Percentiles rank a stretch among this genome's conserved stretches.
These are phyloP conservation scores for Pseudomicrostroma phylloplanum DNA, from an alignment of 1,284 basidiomycete species.

Conservation along the genomic window DNA sequence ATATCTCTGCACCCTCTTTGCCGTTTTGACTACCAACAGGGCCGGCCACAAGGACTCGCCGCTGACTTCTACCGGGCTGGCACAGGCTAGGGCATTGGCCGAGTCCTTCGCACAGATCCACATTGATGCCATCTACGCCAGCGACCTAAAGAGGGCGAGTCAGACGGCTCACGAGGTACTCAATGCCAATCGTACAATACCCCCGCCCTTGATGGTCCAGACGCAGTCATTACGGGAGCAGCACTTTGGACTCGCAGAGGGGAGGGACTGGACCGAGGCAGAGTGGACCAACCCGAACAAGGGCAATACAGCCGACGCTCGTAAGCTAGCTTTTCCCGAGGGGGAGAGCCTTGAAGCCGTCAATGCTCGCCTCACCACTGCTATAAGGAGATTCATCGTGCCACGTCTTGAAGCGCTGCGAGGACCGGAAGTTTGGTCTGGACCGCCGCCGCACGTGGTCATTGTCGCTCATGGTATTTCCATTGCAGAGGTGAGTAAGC, in stretches of 20 bases:
- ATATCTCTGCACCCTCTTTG: too few relatives aligned
- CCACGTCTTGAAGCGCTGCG: constrained; percentile 56
- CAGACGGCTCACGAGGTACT: constrained; percentile 65
- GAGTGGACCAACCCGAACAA: constrained; percentile 20
- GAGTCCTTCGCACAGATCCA: constrained; percentile 59
- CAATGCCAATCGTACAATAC: constrained; percentile 54
- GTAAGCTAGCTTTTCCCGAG: constrained; percentile 62
- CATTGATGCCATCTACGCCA: constrained; percentile 69
- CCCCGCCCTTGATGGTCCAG: constrained; percentile 57
- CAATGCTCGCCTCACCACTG: constrained; percentile 59
- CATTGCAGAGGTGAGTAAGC: constrained; percentile 58
- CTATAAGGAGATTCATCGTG: constrained; percentile 61
- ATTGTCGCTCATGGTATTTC: constrained; percentile 75
- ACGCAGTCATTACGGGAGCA: constrained; percentile 52
- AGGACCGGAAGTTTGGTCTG: not conserved
- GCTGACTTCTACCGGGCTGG: constrained; percentile 71
- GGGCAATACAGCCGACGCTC: constrained; percentile 46
- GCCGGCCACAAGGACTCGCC: constrained; percentile 47
- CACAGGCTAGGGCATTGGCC: constrained; percentile 79
- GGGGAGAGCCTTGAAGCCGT: constrained; percentile 71
- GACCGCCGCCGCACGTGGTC: constrained; percentile 58
- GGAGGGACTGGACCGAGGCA: constrained; percentile 58
- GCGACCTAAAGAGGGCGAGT: constrained; percentile 69
- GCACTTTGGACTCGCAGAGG: constrained; percentile 68
- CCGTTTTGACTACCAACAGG: too few relatives aligned